Base-by-base conservation (phyloP, 805 yeast species). In the Starmerella ratchasimensis region DNA sequence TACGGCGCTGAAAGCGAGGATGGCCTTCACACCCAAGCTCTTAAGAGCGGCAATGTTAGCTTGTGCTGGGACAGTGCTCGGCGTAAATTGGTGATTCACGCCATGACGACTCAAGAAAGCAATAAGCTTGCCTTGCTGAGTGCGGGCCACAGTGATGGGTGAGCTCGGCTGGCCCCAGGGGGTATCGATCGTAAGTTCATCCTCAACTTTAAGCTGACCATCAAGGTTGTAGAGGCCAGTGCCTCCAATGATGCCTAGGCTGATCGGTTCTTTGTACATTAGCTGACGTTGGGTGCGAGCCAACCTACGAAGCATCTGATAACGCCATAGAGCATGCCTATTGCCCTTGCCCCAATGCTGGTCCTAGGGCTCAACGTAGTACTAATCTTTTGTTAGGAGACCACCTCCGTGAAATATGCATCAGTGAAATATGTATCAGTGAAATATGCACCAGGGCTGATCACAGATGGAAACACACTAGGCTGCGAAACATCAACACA, bases 131-230 rank as follows among this genome's bases (percentile, higher is more conserved):
- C 93, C 94, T 25, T 63, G 50, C 3, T 63, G 60, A 29, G 94
- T 81, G 47, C 69, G 74, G n/a, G 93, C 78, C 44, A 90, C 75
- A 34, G 95, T 86, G 55, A 90, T 80, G 28, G 95, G 86, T 11
- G 93, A 78, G 4, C 96, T 84, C 17, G 99, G 95, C 48, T 69
- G 71, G 9, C 98, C 99, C 97, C 97, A 90, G 17, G 99, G 99
- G 3, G 99, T 90, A 15, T 79, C 70, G 41, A 84, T 61, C 13
- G 82, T 73, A 29, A 90, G 62, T 49, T 77, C 66, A 13, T 95
- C 94, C 32, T 88, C 93, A 3, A 94, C 93, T 33, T 76, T 70
- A 39, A 90, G 66, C 18, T 31, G 35, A 40, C 81, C 74, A 28
- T 78, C 81, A 40, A 90, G 66, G 41, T 81, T 80, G 65, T 90